Percentiles rank a stretch among this genome's conserved stretches.
phyloP scores from a whole-genome alignment of 208 protist species.

The Leishmania tropica region DNA sequence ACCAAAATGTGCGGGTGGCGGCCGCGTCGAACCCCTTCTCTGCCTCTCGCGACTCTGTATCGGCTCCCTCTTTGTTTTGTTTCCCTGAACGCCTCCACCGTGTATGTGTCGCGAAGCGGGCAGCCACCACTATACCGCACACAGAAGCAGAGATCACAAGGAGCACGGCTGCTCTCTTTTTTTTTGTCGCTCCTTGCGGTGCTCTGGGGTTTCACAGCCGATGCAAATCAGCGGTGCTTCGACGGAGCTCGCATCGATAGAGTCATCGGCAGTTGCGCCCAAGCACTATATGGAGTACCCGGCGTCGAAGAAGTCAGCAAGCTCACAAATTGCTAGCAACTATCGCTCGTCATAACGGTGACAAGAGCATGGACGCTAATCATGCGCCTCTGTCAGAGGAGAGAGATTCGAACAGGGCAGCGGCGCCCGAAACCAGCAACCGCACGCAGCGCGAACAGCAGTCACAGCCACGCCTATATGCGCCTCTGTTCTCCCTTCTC shows the following conservation, averaged over 20 bases:
- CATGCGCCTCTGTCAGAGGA: neutral
- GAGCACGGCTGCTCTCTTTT: neutral
- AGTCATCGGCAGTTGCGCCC: neutral
- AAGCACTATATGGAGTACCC: neutral
- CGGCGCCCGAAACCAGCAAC: neutral
- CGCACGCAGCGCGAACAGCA: slow-evolving; percentile 1
- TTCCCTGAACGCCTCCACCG: neutral
- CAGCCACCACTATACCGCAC: neutral
- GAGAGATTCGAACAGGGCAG: neutral
- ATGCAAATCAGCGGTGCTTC: neutral
- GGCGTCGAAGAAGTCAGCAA: neutral
- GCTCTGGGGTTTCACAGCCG: neutral
- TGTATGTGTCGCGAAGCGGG: neutral
- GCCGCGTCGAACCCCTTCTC: neutral
- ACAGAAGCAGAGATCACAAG: neutral
- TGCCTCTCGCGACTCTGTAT: neutral
- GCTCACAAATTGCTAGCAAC: too few relatives aligned
- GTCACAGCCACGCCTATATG: neutral
- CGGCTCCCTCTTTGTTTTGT: neutral
- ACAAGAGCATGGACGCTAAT: neutral
- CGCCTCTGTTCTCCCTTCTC: slow-evolving; percentile 15
- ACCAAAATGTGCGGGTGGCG: neutral
- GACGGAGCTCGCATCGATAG: neutral
- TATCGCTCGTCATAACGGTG: neutral
- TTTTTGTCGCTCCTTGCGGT: neutral